Evolutionary conservation across 1,139 yeast genomes (phyloP).

Genomic region (Suhomyces coccinellae): DNA sequence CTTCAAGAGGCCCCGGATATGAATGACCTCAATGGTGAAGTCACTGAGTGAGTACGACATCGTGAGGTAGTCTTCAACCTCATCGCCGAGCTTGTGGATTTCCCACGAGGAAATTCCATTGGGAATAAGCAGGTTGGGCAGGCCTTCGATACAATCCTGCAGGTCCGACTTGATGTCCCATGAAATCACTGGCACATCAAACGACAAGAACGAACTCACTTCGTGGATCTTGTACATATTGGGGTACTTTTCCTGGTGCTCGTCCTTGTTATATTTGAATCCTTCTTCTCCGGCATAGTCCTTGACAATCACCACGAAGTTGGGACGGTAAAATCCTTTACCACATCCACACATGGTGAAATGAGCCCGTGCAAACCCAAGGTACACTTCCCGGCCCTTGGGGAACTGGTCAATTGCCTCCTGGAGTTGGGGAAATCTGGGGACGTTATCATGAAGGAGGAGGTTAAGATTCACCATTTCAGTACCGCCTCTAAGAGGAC

Average conservation of each 20-base stretch:
- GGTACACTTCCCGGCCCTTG: slow-evolving; percentile 17
- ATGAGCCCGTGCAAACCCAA: slow-evolving; percentile 22
- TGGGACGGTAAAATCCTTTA: slow-evolving; percentile 19
- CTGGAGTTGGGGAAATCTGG: slow-evolving; percentile 5
- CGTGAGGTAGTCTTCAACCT: slow-evolving; percentile 14
- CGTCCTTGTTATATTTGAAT: slow-evolving; percentile 5
- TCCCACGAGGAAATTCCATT: slow-evolving; percentile 41
- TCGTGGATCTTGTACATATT: slow-evolving; percentile 8
- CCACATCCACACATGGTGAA: slow-evolving; percentile 21
- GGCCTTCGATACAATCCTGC: slow-evolving; percentile 6
- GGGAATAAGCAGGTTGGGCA: slow-evolving; percentile 37
- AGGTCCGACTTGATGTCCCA: slow-evolving; percentile 9
- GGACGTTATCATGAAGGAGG: slow-evolving; percentile 9
- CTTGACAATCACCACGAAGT: slow-evolving; percentile 16
- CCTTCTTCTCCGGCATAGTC: slow-evolving; percentile 8
- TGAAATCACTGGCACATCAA: slow-evolving; percentile 9
- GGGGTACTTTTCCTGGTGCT: slow-evolving; percentile 1
- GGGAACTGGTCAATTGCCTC: slow-evolving; percentile 36
- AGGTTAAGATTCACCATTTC: slow-evolving; percentile 21
- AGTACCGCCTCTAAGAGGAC: slow-evolving; percentile 30
- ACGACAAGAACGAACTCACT: slow-evolving; percentile 8
- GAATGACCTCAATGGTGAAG: slow-evolving; percentile 14
- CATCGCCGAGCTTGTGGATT: slow-evolving; percentile 5
- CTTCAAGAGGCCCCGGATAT: slow-evolving; percentile 8
- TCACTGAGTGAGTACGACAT: slow-evolving; percentile 18